Conservation (phyloP, 192 early-diverging fungal species). For the Phycomyces nitens region DNA sequence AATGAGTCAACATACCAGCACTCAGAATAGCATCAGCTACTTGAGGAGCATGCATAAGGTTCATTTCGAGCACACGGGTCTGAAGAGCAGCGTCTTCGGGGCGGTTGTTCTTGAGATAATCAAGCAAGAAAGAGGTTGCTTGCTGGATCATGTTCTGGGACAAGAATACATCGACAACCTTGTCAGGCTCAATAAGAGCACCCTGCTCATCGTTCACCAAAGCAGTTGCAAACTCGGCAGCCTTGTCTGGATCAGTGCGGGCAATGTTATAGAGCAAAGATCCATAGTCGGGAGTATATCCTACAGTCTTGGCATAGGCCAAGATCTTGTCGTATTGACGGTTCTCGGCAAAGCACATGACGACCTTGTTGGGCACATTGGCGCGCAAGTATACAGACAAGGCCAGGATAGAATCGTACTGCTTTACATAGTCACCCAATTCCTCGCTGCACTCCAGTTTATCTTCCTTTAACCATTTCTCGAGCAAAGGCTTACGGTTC, state of each 20-base stretch:
- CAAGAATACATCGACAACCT: constrained; percentile 88
- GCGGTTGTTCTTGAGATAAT: constrained; percentile 91
- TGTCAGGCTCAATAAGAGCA: constrained; percentile 80
- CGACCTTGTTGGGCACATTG: constrained; percentile 90
- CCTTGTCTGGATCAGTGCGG: constrained; percentile 89
- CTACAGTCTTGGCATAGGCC: constrained; percentile 91
- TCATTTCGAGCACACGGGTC: constrained; percentile 96
- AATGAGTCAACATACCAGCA: constrained; percentile 94
- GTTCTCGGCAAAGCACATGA: constrained; percentile 95
- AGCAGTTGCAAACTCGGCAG: constrained; percentile 86
- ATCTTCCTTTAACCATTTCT: constrained; percentile 99
- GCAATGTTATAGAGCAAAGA: constrained; percentile 88
- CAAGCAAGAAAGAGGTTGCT: constrained; percentile 93
- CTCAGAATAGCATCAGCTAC: constrained; percentile 98
- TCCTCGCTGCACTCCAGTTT: constrained; percentile 98
- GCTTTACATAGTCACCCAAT: constrained; percentile 94
- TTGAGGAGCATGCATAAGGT: constrained; percentile 93
- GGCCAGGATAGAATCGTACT: constrained; percentile 84
- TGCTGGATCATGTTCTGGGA: constrained; percentile 93
- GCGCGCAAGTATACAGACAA: constrained; percentile 94
- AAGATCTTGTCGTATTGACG: constrained; percentile 96
- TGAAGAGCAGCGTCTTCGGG: constrained; percentile 91
- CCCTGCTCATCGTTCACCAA: constrained; percentile 82
- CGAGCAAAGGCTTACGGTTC: constrained; percentile 87
- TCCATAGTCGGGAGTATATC: constrained; percentile 89